Base-by-base conservation (phyloP, 2,329 filamentous ascomycete species). In the Sarocladiaceae sp. region DNA sequence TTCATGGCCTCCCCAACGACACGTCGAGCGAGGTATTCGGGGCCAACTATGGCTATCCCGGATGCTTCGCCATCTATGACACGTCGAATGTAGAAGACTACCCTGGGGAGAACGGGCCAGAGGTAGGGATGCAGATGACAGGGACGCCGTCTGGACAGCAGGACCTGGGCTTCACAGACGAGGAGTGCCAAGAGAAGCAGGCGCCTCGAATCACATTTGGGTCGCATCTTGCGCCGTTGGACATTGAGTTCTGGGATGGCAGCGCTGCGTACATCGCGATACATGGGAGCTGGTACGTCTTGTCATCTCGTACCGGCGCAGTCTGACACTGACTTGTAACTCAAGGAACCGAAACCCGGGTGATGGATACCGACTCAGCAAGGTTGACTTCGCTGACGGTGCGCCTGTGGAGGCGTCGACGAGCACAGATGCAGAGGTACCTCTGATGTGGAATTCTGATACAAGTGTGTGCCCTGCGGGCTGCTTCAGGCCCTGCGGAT, bases 191-290 rank as follows among this genome's bases (percentile, higher is more conserved):
- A 13, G 27, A 41, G 7, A 51, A 50, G 7, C 33, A 51, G 19
- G 40, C 55, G 33, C 55, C 57, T 15, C 31, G 37, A 11, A 41
- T 58, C 11, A 58, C 55, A 6, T 58, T 59, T 46, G 48, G 47
- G 13, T 48, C 80, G 2, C 81, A 85, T 53, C 78, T 72, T 58
- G 80, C 82, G 1, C 82, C 82, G 1, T 63, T 85, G 3, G 80
- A 83, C 51, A 73, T 84, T 49, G 74, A 76, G 47, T 85, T 85
- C 62, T 73, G 74, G 48, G 60, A 69, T 33, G 72, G 72, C 11
- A 73, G 68, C 11, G 70, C 69, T 3, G 79, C 77, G 2, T 83
- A 73, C 61, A 65, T 85, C 20, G 66, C 77, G 0, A 80, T 83
- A 57, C 80, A 83, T 55, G 80, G 80, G 10, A 80, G 73, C 58